phyloP scores from a whole-genome alignment of 305 asterid genomes.

The Fraxinus nigra region DNA sequence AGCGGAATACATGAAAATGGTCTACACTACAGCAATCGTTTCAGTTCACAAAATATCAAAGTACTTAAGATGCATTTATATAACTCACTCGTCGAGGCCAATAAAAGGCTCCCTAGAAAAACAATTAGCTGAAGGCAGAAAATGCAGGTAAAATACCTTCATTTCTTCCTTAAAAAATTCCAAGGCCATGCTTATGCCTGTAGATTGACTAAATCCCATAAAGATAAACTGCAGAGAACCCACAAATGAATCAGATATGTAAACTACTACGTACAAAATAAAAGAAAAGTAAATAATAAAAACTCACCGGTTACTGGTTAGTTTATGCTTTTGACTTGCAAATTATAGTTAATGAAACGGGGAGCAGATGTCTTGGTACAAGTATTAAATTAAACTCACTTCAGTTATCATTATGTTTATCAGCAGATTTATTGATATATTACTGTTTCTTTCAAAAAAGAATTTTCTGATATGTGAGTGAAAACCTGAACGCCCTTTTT shows the following conservation, averaged over 20 bases:
- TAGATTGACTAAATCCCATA: constrained; percentile 45
- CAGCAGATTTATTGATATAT: constrained; percentile 3
- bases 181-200: constrained; percentile 29
- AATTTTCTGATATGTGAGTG: constrained; percentile 3
- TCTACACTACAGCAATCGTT: not conserved
- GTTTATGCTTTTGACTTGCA: not conserved
- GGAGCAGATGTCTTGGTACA: not conserved
- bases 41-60: not conserved
- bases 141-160: constrained; percentile 43
- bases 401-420: not conserved
- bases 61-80: not conserved
- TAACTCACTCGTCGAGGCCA: not conserved
- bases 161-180: constrained; percentile 49
- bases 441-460: not conserved
- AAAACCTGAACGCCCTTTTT: constrained; percentile 64
- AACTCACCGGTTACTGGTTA: constrained; percentile 12
- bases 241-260: constrained; percentile 12
- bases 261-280: constrained; percentile 9
- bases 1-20: not conserved
- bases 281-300: not conserved
- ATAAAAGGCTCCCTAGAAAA: not conserved
- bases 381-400: constrained; percentile 2
- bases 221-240: constrained; percentile 54
- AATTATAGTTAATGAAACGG: not conserved
- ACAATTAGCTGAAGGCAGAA: constrained; percentile 11